Evolutionary conservation across 768 basidiomycete species (phyloP), one percentile per base, ranked within the genome.

Genomic region (Macrolepiota fuliginosa): DNA sequence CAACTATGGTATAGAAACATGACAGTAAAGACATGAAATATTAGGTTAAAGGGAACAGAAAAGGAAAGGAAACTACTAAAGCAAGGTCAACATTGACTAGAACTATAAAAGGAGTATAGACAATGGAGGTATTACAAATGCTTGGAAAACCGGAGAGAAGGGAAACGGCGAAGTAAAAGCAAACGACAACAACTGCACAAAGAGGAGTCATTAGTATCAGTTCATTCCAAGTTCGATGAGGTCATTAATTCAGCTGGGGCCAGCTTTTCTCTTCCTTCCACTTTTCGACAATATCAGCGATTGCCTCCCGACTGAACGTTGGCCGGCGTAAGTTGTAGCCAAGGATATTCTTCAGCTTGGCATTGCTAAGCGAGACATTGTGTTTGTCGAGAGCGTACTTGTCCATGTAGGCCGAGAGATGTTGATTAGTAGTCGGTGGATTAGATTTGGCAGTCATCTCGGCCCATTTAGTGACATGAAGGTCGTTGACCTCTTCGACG

Each of bases 401-500:
- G 72, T 91, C 89, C 85, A 92, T 88, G 72, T 93, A 95, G 0
- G 91, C 89, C 19, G 79, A 84, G 63, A 94, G 73, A 1, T 89
- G 90, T 0, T 89, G 86, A 62, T 89, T 87, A 12, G 81, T 77
- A 60, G 92, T 79, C 2, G 89, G 88, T 25, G 91, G 91, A 40
- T 84, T 81, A 37, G 92, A 89, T 50, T 75, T 84, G 22, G 76
- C 74, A 66, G 92, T 81, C 88, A 95, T 92, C 70, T 90, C 81
- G 7, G 87, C 90, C 93, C 93, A 95, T 11, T 83, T 86, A 56
- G 83, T 78, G 35, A 92, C 89, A 68, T 95, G 92, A 52, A 86
- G 83, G 69, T 93, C 91, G 69, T 94, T 94, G 68, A 92, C 90
- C 53, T 92, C 90, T 68, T 93, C 90, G 6, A 92, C 83, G 64